Evolutionary conservation across 2,329 filamentous ascomycete species (phyloP), one percentile per base, ranked within the genome.

Genomic region (Aureobasidium sp.): DNA sequence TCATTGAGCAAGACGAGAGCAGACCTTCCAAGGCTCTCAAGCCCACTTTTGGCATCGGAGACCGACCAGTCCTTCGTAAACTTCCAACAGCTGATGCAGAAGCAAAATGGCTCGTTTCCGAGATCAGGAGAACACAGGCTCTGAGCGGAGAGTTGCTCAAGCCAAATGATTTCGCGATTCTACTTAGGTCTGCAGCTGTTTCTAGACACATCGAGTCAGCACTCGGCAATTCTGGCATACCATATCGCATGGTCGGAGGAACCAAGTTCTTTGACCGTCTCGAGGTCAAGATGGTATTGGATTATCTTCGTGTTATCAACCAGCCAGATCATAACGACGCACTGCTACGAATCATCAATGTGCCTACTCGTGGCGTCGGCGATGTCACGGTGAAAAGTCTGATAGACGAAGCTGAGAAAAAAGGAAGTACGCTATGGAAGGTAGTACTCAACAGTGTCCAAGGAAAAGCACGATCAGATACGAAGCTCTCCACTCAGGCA

Each of bases 231-330:
- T 84, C 85, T 12, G 91, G 91, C 1, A 85, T 97, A 44, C 83
- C 91, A 0, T 99, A 97, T 74, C 86, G 86, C 55, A 97, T 97
- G 92, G 87, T 97, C 57, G 93, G 88, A 68, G 93, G 94, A 1
- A 84, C 86, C 65, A 89, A 90, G 63, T 99, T 99, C 72, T 97
- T 95, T 70, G 94, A 99, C 67, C 86, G 94, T 57, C 83, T 85
- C 3, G 93, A 99, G 72, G 88, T 97, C 70, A 95, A 94, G 73
- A 81, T 91, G 7, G 73, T 97, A 0, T 76, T 97, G 4, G 91
- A 97, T 71, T 97, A 99, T 71, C 79, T 97, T 15, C 84, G 91
- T 36, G 87, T 95, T 3, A 85, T 97, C 36, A 85, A 90, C 69
- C 88, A 95, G 65, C 90, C 91, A 1, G 83, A 89, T 49, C 92